Conservation (phyloP, 192 early-diverging fungal species). For the Dimargaris verticillata region DNA sequence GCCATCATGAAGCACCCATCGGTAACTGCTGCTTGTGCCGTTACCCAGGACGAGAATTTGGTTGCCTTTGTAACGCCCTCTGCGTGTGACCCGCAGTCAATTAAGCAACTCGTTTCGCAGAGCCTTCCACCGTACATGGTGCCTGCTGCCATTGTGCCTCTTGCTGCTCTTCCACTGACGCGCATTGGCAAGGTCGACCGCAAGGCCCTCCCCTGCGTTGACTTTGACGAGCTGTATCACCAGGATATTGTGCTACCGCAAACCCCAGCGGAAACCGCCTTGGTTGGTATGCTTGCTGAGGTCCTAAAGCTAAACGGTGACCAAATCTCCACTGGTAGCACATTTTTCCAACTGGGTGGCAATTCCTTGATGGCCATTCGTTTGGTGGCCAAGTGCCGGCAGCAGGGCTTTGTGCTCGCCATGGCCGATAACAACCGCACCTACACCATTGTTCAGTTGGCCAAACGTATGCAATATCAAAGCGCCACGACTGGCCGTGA, state of each 20-base stretch:
- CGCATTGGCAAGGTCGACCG: conserved; percentile 18
- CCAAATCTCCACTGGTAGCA: neutral
- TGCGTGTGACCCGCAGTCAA: conserved; percentile 10
- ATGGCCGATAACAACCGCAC: neutral
- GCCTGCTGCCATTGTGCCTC: conserved; percentile 21
- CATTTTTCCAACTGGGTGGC: conserved; percentile 1
- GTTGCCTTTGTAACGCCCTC: conserved; percentile 39
- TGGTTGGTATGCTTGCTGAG: neutral
- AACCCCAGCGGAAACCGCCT: neutral
- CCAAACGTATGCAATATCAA: too few relatives aligned
- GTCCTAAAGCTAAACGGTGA: neutral
- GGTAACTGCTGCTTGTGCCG: too few relatives aligned
- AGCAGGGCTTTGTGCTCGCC: neutral
- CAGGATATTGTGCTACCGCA: neutral
- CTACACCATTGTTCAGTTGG: too few relatives aligned
- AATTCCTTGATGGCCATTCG: neutral
- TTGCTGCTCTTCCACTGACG: conserved; percentile 17
- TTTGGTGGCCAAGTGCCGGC: neutral
- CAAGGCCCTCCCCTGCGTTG: conserved; percentile 12
- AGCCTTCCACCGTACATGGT: conserved; percentile 48
- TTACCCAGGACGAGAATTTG: conserved; percentile 32
- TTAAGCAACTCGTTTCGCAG: conserved; percentile 30
- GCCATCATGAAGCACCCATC: too few relatives aligned
- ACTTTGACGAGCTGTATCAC: neutral
- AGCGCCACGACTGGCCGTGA: too few relatives aligned